Base-by-base conservation (phyloP, 441 rosid genomes). In the Pelargonium australe region DNA sequence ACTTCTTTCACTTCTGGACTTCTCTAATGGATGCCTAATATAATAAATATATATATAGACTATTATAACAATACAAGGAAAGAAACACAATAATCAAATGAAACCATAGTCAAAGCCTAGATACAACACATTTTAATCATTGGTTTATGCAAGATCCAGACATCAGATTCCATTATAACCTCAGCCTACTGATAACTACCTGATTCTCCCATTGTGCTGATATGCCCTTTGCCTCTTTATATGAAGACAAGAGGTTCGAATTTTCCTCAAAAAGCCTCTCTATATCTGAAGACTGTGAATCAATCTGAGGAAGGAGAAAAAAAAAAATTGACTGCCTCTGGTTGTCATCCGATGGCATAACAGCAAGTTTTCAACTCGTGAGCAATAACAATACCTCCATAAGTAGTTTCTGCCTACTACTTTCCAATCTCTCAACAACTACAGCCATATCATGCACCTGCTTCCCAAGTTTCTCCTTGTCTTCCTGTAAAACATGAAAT, bases 371-470 rank as follows among this genome's bases (percentile, higher is more conserved):
- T 34, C 51, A 5, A 58, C 63, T 8, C 16, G 23, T 16, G 66
- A 74, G 64, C 64, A 74, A 77, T 45, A 41, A 69, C 51, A 19
- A 20, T 62, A 89, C 99, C 97, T 95, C 99, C 84, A 80, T 76
- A 19, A 95, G 87, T 85, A 91, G 98, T 83, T 90, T 95, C 80
- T 95, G 98, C 74, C 98, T 85, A 70, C 99, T 89, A 81, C 75
- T 87, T 81, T 95, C 99, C 67, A 95, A 78, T 77, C 92, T 87
- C 85, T 95, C 99, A 76, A 95, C 82, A 68, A 80, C 96, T 44
- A 90, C 86, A 77, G 99, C 98, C 99, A 95, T 81, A 80, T 92
- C 92, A 76, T 92, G 98, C 82, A 95, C 81, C 85, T 87, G 95
- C 80, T 80, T 89, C 89, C 92, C 99, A 62, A 90, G 83, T 80